Percentiles rank a stretch among this genome's conserved stretches.
Conservation (phyloP, 2,329 filamentous ascomycete species). For the Apiospora sp. region DNA sequence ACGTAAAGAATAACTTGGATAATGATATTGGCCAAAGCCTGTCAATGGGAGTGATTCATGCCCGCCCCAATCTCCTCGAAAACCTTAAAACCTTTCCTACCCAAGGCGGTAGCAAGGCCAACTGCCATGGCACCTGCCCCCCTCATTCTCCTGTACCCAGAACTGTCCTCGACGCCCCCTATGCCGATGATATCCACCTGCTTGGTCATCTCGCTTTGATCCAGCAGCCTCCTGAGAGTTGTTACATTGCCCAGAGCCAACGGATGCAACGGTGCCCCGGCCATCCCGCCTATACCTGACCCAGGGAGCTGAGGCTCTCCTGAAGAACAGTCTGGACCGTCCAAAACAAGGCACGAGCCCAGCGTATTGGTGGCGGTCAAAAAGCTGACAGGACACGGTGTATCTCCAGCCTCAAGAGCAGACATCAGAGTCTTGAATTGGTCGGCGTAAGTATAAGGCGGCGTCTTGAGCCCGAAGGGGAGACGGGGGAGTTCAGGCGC, state of each 20-base stretch:
- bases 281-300: constrained; percentile 73
- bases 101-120: constrained; percentile 74
- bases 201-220: constrained; percentile 54
- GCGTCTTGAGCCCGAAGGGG: constrained; percentile 72
- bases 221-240: constrained; percentile 69
- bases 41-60: background rate
- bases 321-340: constrained; percentile 35
- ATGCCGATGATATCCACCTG: constrained; percentile 74
- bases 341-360: constrained; percentile 70
- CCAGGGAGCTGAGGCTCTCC: constrained; percentile 57
- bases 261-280: constrained; percentile 75
- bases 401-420: constrained; percentile 51
- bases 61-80: constrained; percentile 64
- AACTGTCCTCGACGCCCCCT: constrained; percentile 73
- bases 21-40: background rate
- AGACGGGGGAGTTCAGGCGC: constrained; percentile 35
- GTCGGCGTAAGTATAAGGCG: constrained; percentile 75
- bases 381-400: constrained; percentile 63
- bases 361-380: constrained; percentile 80
- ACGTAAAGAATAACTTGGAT: background rate
- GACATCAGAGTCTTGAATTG: constrained; percentile 67
- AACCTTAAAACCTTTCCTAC: constrained; percentile 66
- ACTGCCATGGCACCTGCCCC: constrained; percentile 71
- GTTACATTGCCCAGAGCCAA: constrained; percentile 78
- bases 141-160: constrained; percentile 71